Conservation (phyloP, 1,284 basidiomycete genomes). For the Leccinum proliferum region DNA sequence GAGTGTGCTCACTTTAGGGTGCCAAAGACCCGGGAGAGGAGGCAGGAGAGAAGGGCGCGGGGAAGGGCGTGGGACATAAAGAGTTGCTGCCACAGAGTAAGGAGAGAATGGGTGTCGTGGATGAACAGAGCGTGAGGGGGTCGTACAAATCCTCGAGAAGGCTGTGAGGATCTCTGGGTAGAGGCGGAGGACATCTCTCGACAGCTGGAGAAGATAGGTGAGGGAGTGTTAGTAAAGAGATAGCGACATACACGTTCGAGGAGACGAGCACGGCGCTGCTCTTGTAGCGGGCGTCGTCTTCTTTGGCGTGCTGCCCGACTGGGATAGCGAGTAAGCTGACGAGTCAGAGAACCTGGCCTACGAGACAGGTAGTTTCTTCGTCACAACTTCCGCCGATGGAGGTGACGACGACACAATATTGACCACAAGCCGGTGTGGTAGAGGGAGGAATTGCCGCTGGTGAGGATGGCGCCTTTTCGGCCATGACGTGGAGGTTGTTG, state of each 20-base stretch:
- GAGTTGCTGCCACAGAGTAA: not conserved
- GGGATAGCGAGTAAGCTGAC: conserved; percentile 94
- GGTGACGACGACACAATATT: conserved; percentile 71
- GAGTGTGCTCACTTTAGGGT: not conserved
- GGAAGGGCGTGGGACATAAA: conserved; percentile 73
- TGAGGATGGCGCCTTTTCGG: conserved; percentile 58
- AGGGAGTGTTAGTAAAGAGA: not conserved
- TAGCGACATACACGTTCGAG: conserved; percentile 71
- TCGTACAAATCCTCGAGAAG: conserved; percentile 31
- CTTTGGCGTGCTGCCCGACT: conserved; percentile 67
- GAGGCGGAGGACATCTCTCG: conserved; percentile 83
- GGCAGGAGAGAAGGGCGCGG: not conserved
- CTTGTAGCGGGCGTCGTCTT: conserved; percentile 73
- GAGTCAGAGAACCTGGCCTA: conserved; percentile 77
- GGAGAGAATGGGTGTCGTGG: conserved; percentile 29
- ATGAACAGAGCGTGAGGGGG: conserved; percentile 82
- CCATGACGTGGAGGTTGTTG: too few species aligned
- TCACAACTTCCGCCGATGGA: conserved; percentile 66
- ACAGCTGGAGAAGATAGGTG: conserved; percentile 45
- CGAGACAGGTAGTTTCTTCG: conserved; percentile 78
- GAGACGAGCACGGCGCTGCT: conserved; percentile 84
- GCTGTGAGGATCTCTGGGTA: conserved; percentile 30
- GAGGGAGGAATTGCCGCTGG: conserved; percentile 81
- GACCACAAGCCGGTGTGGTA: conserved; percentile 98
- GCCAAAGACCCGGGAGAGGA: not conserved